A percentile compares a stretch with the other conserved stretches of the same genome.
Evolutionary conservation across 345 rosid genomes (phyloP).

Genomic region (Excoecaria agallocha): DNA sequence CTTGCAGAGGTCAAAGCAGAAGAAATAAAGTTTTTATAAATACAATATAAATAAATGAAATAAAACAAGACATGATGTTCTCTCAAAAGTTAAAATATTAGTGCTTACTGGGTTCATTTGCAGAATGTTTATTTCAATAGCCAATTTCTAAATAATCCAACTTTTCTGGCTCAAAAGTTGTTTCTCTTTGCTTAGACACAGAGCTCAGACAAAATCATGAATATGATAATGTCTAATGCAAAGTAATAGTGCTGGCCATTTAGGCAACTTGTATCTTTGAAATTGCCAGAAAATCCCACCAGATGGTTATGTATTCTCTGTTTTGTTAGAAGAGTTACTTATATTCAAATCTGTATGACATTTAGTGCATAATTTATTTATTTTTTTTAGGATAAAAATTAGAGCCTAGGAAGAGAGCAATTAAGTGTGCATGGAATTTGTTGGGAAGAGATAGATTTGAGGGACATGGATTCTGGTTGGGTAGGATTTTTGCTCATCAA

Average conservation of each 20-base stretch:
- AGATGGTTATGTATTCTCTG: background rate
- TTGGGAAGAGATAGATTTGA: background rate
- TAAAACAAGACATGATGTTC: background rate
- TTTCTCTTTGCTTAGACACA: background rate
- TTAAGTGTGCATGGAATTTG: background rate
- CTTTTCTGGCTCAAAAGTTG: background rate
- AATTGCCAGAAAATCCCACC: background rate
- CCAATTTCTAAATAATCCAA: background rate
- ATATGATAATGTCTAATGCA: background rate
- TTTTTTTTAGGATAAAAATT: too few species aligned
- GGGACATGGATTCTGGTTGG: background rate
- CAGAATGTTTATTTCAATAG: background rate
- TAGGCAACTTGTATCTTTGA: background rate
- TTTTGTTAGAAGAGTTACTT: background rate
- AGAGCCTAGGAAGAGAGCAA: too few species aligned
- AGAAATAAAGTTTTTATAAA: background rate
- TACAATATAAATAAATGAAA: background rate
- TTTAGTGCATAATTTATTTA: background rate
- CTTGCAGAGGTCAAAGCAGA: background rate
- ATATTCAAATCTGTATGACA: background rate
- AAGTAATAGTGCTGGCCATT: background rate
- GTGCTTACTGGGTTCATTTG: too few species aligned
- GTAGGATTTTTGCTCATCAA: background rate
- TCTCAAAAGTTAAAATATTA: background rate
- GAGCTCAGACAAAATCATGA: background rate